Evolutionary conservation across 805 yeast genomes (phyloP), one percentile per base, ranked within the genome.

Genomic region (Maudiozyma bulderi): DNA sequence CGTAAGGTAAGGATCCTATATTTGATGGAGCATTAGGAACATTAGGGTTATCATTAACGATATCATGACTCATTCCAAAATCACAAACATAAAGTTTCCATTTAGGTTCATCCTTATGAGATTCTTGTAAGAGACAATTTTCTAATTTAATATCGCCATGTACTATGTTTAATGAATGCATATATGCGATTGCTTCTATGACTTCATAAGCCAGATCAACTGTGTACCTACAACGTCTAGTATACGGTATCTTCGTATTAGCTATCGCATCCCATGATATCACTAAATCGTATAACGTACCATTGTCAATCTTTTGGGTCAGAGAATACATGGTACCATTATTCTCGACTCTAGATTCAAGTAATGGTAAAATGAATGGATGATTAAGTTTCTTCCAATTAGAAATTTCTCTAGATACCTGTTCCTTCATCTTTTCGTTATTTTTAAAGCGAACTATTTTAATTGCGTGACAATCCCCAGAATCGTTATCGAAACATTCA

Each of bases 1-100:
- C 95, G 63, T 88, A 90, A 0, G 97, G 96, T 33, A 90, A 71
- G 1, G 96, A 89, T 0, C 98, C 98, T 45, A 87, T 85, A 56
- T 82, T 51, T 47, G 54, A 40, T 14, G 44, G 11, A 2, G 35
- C 8, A 9, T 31, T 29, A 3, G 26, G 35, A 8, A 8, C 31
- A 2, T 42, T 42, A 13, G 44, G 37, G n/a, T 31, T 31, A 11
- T n/a, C 31, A 9, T 37, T n/a, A 20, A 10, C 5, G 20, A 47
- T 13, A n/a, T 52, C 47, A 14, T 70, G 69, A 45, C 80, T 72
- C 95, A 90, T 86, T 5, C 98, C 98, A 69, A 90, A 90, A 66
- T 90, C 98, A 67, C 96, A 86, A 6, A 90, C 62, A 29, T 83
- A 61, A 53, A 86, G 62, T 45, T 56, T 64, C 51, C 68, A 54